Percentiles rank a stretch among this genome's conserved stretches.
These are phyloP conservation scores for Candida ipomoeae DNA, from an alignment of 805 yeast genomes.

Conservation along the genomic window DNA sequence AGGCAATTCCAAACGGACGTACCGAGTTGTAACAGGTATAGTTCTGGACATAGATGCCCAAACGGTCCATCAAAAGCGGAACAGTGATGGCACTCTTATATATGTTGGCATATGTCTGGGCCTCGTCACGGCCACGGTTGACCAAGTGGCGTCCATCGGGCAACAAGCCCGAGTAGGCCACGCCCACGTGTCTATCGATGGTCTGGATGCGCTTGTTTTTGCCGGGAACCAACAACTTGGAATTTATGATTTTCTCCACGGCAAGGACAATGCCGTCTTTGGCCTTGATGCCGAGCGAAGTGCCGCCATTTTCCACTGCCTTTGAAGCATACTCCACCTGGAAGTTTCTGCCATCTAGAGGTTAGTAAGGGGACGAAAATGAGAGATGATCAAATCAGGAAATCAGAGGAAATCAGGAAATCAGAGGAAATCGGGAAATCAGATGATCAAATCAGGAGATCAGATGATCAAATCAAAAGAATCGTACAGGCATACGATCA, in stretches of 20 bases:
- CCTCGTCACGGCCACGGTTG: constrained; percentile 88
- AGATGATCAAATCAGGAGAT: neutral
- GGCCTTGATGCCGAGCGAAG: constrained; percentile 88
- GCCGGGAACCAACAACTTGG: constrained; percentile 84
- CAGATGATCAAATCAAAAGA: neutral
- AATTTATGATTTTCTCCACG: constrained; percentile 85
- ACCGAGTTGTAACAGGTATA: constrained; percentile 95
- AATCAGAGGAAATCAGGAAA: neutral
- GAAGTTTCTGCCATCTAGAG: constrained; percentile 79
- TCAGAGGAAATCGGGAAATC: neutral
- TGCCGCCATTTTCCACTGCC: constrained; percentile 97
- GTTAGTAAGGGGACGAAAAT: neutral
- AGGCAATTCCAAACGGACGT: constrained; percentile 93
- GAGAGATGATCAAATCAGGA: neutral
- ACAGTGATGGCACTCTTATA: constrained; percentile 77
- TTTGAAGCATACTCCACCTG: constrained; percentile 97
- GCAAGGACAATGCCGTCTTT: constrained; percentile 95
- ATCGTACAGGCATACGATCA: too few relatives aligned
- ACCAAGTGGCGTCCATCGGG: constrained; percentile 97
- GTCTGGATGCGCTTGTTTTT: constrained; percentile 89
- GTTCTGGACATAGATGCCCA: constrained; percentile 91
- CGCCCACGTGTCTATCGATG: constrained; percentile 90
- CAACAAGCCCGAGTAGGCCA: constrained; percentile 88
- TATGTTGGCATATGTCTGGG: constrained; percentile 67
- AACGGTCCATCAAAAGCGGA: constrained; percentile 76